These are phyloP conservation scores for Didymella arachidicola DNA, from an alignment of 2,329 filamentous ascomycete genomes.

Conservation along the genomic window DNA sequence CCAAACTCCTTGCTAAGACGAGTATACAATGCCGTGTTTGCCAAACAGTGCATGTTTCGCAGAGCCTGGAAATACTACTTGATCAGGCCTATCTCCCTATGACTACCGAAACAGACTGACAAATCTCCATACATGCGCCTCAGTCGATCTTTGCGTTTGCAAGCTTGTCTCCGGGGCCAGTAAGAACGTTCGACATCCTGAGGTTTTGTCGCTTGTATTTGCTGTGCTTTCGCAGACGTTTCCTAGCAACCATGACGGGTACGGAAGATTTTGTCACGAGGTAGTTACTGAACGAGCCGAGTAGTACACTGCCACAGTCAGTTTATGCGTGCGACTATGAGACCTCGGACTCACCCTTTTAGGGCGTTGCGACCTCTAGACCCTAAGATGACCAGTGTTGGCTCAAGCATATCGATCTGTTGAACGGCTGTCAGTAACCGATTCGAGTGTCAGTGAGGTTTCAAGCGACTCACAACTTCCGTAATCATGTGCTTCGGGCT, in stretches of 20 bases:
- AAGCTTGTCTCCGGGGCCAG: constrained; percentile 71
- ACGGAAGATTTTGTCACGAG: constrained; percentile 95
- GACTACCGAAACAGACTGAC: constrained; percentile 41
- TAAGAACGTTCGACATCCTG: constrained; percentile 82
- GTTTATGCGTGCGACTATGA: constrained; percentile 21
- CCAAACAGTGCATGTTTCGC: constrained; percentile 48
- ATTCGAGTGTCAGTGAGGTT: constrained; percentile 22
- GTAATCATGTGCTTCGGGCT: constrained; percentile 95
- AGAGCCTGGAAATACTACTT: constrained; percentile 29
- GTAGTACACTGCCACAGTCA: constrained; percentile 72
- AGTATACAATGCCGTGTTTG: constrained; percentile 27
- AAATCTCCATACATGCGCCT: constrained; percentile 40
- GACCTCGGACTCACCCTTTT: constrained; percentile 74
- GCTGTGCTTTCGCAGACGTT: constrained; percentile 84
- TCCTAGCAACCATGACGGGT: constrained; percentile 96
- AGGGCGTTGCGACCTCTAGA: constrained; percentile 89
- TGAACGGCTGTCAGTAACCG: constrained; percentile 35
- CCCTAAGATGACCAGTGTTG: constrained; percentile 91
- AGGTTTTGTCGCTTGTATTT: constrained; percentile 77
- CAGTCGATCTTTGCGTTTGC: constrained; percentile 79
- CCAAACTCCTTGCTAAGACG: constrained; percentile 26
- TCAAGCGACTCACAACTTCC: constrained; percentile 70
- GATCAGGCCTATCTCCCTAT: constrained; percentile 16
- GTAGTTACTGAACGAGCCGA: constrained; percentile 97
- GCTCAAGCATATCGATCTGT: constrained; percentile 85